phyloP scores from a whole-genome alignment of 306 rosid species.

The Erythrophleum fordii region DNA sequence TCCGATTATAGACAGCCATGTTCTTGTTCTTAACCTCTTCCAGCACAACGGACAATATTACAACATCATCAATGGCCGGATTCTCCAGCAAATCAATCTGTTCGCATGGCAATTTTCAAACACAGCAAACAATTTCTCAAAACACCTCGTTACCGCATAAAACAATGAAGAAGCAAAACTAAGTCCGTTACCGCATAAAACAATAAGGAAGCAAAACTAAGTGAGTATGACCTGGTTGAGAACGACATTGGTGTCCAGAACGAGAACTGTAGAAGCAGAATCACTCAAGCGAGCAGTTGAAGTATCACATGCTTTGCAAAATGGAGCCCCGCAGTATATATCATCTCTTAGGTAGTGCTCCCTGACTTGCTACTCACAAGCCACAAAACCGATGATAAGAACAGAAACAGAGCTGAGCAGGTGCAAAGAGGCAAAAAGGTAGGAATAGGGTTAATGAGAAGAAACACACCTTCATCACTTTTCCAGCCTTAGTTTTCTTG shows the following conservation, averaged over 20 bases:
- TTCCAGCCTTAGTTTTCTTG: constrained; percentile 82
- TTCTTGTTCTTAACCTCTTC: constrained; percentile 91
- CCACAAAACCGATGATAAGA: background rate
- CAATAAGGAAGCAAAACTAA: background rate
- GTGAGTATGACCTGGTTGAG: constrained; percentile 67
- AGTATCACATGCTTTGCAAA: constrained; percentile 66
- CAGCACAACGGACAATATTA: constrained; percentile 78
- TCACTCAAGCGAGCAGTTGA: constrained; percentile 66
- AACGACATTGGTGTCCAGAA: constrained; percentile 91
- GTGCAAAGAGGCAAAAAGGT: background rate
- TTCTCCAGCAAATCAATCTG: constrained; percentile 99
- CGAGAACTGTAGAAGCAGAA: constrained; percentile 70
- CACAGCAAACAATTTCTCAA: background rate
- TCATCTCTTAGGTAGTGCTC: constrained; percentile 94
- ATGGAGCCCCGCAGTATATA: constrained; percentile 82
- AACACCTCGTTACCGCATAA: background rate
- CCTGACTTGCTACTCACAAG: constrained; percentile 67
- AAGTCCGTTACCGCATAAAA: background rate
- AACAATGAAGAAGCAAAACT: too few relatives aligned
- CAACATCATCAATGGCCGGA: constrained; percentile 81
- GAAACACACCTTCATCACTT: constrained; percentile 67
- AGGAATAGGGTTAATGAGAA: constrained; percentile 33
- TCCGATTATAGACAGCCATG: constrained; percentile 73
- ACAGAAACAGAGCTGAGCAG: background rate
- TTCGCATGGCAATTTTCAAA: background rate